phyloP scores from a whole-genome alignment of 192 early-diverging fungal genomes.

The Phlyctochytrium bullatum region DNA sequence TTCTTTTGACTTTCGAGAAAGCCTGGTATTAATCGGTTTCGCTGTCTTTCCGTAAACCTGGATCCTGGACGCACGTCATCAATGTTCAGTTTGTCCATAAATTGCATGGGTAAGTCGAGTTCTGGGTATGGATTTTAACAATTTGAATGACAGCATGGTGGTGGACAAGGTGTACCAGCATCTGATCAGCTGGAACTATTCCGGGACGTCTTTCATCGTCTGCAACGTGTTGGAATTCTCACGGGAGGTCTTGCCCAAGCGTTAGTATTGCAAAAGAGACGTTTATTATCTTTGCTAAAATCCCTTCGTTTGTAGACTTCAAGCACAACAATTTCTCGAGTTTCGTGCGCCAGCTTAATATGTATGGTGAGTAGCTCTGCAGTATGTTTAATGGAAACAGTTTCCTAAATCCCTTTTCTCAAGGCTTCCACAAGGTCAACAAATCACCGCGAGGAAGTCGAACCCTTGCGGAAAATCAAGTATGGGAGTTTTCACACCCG shows the following conservation, averaged over 20 bases:
- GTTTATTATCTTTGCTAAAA: not conserved
- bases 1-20: not conserved
- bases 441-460: constrained; percentile 82
- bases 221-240: constrained; percentile 90
- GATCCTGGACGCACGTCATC: too few species aligned
- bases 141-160: constrained; percentile 65
- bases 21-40: not conserved
- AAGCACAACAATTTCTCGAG: constrained; percentile 91
- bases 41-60: too few species aligned
- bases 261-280: constrained; percentile 14
- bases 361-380: constrained; percentile 56
- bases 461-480: constrained; percentile 83
- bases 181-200: constrained; percentile 86
- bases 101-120: constrained; percentile 40
- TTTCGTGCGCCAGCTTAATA: constrained; percentile 72
- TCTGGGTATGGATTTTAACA: not conserved
- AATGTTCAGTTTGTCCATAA: constrained; percentile 56
- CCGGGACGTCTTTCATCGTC: constrained; percentile 85
- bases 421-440: constrained; percentile 87
- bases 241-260: constrained; percentile 84
- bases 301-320: constrained; percentile 54
- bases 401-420: constrained; percentile 50
- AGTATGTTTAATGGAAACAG: too few species aligned
- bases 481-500: constrained; percentile 53
- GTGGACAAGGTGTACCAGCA: constrained; percentile 82